Percentiles rank a stretch among this genome's conserved stretches.
phyloP scores from a whole-genome alignment of 495 filamentous ascomycete species.

The Antarctomyces pellizariae region DNA sequence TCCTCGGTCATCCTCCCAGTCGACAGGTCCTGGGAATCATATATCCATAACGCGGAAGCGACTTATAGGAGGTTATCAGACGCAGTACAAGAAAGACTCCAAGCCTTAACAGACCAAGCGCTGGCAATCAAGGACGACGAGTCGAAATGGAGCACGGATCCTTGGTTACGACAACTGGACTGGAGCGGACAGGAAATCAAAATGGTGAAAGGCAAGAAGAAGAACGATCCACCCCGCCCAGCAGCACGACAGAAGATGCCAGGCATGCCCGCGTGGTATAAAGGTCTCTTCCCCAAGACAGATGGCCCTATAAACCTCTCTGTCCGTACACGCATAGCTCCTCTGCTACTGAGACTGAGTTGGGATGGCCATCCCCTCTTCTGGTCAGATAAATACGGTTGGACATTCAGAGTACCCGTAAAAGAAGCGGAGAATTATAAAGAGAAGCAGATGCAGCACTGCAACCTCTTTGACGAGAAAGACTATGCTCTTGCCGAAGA shows the following conservation, averaged over 20 bases:
- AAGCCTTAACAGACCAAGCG: slow-evolving; percentile 51
- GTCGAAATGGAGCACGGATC: slow-evolving; percentile 45
- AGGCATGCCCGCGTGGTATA: slow-evolving; percentile 92
- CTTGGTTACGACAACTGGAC: slow-evolving; percentile 83
- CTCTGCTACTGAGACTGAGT: slow-evolving; percentile 56
- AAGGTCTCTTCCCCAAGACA: slow-evolving; percentile 52
- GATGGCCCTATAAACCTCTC: slow-evolving; percentile 46
- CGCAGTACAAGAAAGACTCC: slow-evolving; percentile 48
- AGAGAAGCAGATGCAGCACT: slow-evolving; percentile 43
- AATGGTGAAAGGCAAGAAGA: slow-evolving; percentile 80
- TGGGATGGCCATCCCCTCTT: slow-evolving; percentile 82
- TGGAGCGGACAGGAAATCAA: slow-evolving; percentile 83
- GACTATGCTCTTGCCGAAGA: slow-evolving; percentile 42
- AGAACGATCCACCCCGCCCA: slow-evolving; percentile 51
- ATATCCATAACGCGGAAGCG: slow-evolving; percentile 56
- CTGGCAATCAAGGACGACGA: slow-evolving; percentile 44
- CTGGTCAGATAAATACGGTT: slow-evolving; percentile 84
- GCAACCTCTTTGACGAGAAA: slow-evolving; percentile 57
- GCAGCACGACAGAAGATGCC: slow-evolving; percentile 75
- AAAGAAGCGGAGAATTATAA: slow-evolving; percentile 38
- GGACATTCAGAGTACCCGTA: slow-evolving; percentile 63
- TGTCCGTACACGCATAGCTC: slow-evolving; percentile 71
- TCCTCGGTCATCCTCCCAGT: slow-evolving; percentile 84
- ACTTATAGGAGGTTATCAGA: slow-evolving; percentile 60
- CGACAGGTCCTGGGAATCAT: slow-evolving; percentile 64